Evolutionary conservation across 495 filamentous ascomycete genomes (phyloP).

Genomic region (Talaromyces ruber): DNA sequence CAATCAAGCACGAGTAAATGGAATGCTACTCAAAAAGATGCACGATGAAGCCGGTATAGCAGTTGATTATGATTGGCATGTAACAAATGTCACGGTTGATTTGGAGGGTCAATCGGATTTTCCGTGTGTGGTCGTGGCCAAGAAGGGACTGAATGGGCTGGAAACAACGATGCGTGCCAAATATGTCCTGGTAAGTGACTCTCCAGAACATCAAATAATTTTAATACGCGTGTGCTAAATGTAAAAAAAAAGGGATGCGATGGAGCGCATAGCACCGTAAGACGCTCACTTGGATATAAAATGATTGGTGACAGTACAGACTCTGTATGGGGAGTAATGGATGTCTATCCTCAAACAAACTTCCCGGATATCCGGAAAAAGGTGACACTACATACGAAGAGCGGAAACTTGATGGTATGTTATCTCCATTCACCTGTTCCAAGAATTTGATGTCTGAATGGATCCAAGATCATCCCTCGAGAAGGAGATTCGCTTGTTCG

Average conservation of each 20-base stretch:
- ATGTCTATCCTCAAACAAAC: conserved; percentile 57
- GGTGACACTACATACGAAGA: conserved; percentile 53
- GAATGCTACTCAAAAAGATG: conserved; percentile 48
- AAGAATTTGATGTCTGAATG: not conserved
- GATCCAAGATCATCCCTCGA: conserved; percentile 59
- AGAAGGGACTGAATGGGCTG: conserved; percentile 34
- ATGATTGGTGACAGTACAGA: conserved; percentile 72
- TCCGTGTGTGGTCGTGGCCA: conserved; percentile 44
- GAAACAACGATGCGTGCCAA: conserved; percentile 51
- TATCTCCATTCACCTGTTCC: not conserved
- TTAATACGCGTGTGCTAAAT: not conserved
- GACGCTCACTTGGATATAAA: conserved; percentile 56
- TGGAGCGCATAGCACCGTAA: conserved; percentile 64
- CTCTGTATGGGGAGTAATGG: conserved; percentile 55
- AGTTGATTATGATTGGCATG: conserved; percentile 55
- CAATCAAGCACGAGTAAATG: conserved; percentile 67
- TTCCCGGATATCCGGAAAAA: conserved; percentile 63
- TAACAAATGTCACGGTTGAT: conserved; percentile 47
- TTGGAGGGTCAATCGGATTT: conserved; percentile 33
- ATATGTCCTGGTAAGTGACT: conserved; percentile 53
- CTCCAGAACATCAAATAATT: not conserved
- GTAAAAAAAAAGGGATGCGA: conserved; percentile 38
- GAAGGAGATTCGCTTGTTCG: conserved; percentile 62
- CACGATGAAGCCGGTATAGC: conserved; percentile 29
- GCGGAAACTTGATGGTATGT: conserved; percentile 50